These are phyloP conservation scores for Didymellaceae sp. DNA, from an alignment of 2,329 filamentous ascomycete genomes.

Conservation along the genomic window DNA sequence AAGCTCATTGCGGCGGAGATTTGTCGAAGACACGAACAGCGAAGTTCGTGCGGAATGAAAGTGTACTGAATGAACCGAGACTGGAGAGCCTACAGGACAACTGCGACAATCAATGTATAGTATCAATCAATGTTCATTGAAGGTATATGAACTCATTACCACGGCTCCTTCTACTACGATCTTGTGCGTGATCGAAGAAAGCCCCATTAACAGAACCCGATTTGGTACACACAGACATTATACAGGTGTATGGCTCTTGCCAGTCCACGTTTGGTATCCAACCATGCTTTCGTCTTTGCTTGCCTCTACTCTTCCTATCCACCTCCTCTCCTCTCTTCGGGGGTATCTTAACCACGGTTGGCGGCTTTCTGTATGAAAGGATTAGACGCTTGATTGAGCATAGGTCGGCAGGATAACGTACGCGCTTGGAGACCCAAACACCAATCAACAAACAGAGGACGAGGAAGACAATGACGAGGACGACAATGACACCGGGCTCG, in stretches of 20 bases:
- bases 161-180: slow-evolving; percentile 38
- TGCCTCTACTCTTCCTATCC: slow-evolving; percentile 15
- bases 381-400: neutral
- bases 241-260: slow-evolving; percentile 29
- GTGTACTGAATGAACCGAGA: neutral
- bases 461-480: slow-evolving; percentile 66
- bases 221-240: slow-evolving; percentile 37
- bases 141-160: slow-evolving; percentile 40
- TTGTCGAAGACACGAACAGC: neutral
- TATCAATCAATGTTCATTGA: slow-evolving; percentile 25
- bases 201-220: slow-evolving; percentile 20
- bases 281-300: slow-evolving; percentile 16
- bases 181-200: slow-evolving; percentile 33
- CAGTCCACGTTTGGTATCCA: slow-evolving; percentile 19
- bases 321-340: slow-evolving; percentile 11
- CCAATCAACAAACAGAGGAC: slow-evolving; percentile 59
- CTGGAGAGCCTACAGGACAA: neutral
- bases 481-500: slow-evolving; percentile 67
- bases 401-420: slow-evolving; percentile 26
- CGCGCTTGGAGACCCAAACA: slow-evolving; percentile 58
- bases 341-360: slow-evolving; percentile 20
- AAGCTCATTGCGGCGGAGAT: neutral
- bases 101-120: slow-evolving; percentile 13
- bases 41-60: neutral
- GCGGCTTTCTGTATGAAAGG: neutral